Conservation (phyloP, 306 rosid species). For the Cicer arietinum region DNA sequence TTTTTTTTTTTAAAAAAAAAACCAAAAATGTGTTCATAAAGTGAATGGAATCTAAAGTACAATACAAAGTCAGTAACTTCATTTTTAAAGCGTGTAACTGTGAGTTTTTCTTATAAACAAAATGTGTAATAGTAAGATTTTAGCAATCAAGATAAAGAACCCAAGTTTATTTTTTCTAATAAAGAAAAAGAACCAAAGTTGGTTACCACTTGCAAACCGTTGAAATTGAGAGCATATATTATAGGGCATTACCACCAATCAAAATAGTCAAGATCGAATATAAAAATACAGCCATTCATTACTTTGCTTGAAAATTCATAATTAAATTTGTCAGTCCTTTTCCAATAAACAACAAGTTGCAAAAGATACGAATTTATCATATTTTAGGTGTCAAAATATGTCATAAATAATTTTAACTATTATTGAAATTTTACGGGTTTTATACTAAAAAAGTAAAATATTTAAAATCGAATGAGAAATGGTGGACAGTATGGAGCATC, state of each 20-base stretch:
- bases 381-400: neutral
- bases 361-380: neutral
- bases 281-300: conserved; percentile 33
- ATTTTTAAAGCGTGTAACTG: too few relatives aligned
- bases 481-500: too few relatives aligned
- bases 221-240: conserved; percentile 40
- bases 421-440: neutral
- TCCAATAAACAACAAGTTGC: neutral
- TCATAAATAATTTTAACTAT: neutral
- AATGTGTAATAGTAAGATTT: too few relatives aligned
- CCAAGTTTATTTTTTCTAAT: too few relatives aligned
- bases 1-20: too few relatives aligned
- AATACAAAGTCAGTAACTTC: too few relatives aligned
- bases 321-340: conserved; percentile 14
- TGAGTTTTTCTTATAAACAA: too few relatives aligned
- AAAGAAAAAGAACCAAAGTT: neutral
- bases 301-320: neutral
- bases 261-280: conserved; percentile 34
- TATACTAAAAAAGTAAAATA: neutral
- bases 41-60: too few relatives aligned
- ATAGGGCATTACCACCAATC: conserved; percentile 21
- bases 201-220: conserved; percentile 42
- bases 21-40: too few relatives aligned
- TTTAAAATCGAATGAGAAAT: neutral
- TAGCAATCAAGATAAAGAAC: too few relatives aligned